These are phyloP conservation scores for Withania somnifera DNA, from an alignment of 305 asterid genomes.

Conservation along the genomic window DNA sequence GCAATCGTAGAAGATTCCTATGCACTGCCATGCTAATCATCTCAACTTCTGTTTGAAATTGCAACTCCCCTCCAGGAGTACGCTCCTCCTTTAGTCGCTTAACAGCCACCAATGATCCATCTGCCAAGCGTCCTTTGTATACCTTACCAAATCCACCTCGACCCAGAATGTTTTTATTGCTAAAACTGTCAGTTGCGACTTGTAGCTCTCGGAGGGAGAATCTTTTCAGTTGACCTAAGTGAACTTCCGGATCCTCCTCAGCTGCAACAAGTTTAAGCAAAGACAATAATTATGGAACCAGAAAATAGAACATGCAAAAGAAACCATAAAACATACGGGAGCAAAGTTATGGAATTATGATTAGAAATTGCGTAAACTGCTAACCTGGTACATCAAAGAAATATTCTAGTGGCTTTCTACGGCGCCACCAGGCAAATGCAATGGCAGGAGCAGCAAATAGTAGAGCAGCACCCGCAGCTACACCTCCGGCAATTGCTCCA, in stretches of 20 bases:
- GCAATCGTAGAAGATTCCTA: conserved; percentile 43
- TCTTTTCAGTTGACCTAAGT: conserved; percentile 35
- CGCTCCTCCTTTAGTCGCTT: conserved; percentile 48
- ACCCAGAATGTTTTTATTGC: conserved; percentile 35
- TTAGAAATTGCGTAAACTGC: background rate
- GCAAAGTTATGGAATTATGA: background rate
- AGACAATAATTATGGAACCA: background rate
- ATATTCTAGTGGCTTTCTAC: conserved; percentile 41
- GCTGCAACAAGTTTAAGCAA: conserved; percentile 25
- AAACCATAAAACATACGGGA: background rate
- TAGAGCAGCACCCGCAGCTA: conserved; percentile 56
- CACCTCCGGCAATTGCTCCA: conserved; percentile 55
- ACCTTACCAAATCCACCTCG: conserved; percentile 51
- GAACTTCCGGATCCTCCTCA: conserved; percentile 53
- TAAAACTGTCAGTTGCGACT: conserved; percentile 48
- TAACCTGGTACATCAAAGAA: conserved; percentile 55
- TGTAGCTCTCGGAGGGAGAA: conserved; percentile 47
- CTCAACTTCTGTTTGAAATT: conserved; percentile 50
- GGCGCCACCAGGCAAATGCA: conserved; percentile 56
- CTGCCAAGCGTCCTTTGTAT: conserved; percentile 47
- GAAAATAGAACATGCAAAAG: background rate
- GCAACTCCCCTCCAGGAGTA: conserved; percentile 54
- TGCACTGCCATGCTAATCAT: conserved; percentile 55
- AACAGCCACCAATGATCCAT: conserved; percentile 49
- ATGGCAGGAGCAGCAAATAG: conserved; percentile 53